Evolutionary conservation across 2,329 filamentous ascomycete genomes (phyloP), one percentile per base, ranked within the genome.

Genomic region (Talaromyces sp.): DNA sequence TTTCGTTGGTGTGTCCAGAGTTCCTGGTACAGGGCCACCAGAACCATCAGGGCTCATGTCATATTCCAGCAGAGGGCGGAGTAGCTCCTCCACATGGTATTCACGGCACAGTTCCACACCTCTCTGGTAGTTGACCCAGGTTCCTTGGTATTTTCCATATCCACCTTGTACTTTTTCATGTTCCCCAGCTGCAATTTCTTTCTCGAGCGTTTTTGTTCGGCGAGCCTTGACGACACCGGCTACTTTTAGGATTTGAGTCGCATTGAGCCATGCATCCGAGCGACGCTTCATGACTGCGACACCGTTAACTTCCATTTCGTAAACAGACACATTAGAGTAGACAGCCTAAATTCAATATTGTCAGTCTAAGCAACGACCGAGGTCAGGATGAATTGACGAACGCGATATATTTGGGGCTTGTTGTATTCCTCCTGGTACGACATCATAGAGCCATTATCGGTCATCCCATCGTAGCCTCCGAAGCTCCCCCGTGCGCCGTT

Each of bases 141-240:
- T 99, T 50, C 94, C 94, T 77, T 99, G 94, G 68, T 99, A 99
- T 78, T 97, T 97, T 60, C 94, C 94, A 68, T 99, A 99, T 4
- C 94, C 94, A 30, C 94, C 94, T 71, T 99, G 94, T 2, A 99
- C 93, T 75, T 99, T 99, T 73, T 99, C 94, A 73, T 99, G 93
- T 69, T 96, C 90, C 66, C 94, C 94, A 0, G 89, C 94, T 59
- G 96, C 85, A 54, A 99, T 96, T 74, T 99, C 94, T 75, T 97
- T 97, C 72, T 99, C 94, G 47, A 99, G 81, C 7, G 97, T 95
- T 74, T 97, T 97, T 53, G 94, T 97, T 63, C 94, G 88, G 76
- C 96, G 95, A 55, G 93, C 94, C 77, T 99, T 99, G 70, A 97
- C 93, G 55, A 99, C 91, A 46, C 92, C 92, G 32, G 94, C 94